These are phyloP conservation scores for Elaphomyces granulatus DNA, from an alignment of 495 filamentous ascomycete species.

Conservation along the genomic window DNA sequence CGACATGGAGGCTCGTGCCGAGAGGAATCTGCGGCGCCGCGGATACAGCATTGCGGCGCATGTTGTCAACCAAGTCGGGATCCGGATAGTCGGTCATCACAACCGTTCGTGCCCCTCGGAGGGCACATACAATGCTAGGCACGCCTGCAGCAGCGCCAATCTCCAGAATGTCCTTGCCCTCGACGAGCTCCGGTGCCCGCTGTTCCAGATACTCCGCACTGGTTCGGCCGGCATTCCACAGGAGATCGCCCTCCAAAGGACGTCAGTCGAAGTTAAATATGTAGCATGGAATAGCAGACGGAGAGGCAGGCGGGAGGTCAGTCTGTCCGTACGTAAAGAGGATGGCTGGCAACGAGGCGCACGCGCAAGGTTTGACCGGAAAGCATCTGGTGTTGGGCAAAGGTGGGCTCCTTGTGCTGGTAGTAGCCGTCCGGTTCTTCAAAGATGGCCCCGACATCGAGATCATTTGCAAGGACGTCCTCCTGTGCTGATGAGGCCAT, in stretches of 20 bases:
- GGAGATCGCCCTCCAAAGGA: conserved; percentile 52
- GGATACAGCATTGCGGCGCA: conserved; percentile 54
- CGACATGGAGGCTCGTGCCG: conserved; percentile 30
- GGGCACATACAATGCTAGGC: conserved; percentile 60
- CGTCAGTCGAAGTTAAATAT: conserved; percentile 5
- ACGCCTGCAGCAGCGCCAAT: conserved; percentile 83
- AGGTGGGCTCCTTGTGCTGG: conserved; percentile 53
- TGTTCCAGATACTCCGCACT: conserved; percentile 65
- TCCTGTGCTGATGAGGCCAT: no score
- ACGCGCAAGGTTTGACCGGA: conserved; percentile 53
- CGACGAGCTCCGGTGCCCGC: conserved; percentile 39
- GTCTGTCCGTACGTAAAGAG: conserved; percentile 55
- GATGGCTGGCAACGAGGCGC: conserved; percentile 77
- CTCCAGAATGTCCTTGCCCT: conserved; percentile 57
- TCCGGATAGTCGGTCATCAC: conserved; percentile 89
- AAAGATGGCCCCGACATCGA: conserved; percentile 46
- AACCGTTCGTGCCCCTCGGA: conserved; percentile 51
- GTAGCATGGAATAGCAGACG: conserved; percentile 1
- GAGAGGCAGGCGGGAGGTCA: conserved; percentile 1
- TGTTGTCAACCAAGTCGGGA: conserved; percentile 58
- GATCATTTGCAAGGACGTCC: conserved; percentile 20
- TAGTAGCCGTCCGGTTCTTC: conserved; percentile 62
- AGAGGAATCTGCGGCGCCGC: conserved; percentile 18
- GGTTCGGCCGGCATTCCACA: conserved; percentile 77
- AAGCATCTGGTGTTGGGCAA: conserved; percentile 50